Conservation (phyloP, 768 basidiomycete species). For the Tricholoma sp. region DNA sequence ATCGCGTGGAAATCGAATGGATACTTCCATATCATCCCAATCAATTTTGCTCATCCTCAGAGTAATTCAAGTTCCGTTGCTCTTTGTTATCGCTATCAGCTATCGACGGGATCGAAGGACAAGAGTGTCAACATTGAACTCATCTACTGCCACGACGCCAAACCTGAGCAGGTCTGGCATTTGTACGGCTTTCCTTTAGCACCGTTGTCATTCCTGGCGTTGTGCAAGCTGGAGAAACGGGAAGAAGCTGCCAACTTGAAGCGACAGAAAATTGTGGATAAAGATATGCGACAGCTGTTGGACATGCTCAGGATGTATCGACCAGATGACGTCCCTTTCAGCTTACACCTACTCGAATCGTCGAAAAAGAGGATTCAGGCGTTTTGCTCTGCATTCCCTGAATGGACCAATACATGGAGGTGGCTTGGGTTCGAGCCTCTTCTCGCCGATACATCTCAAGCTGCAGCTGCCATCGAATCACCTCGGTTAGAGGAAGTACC, state of each 20-base stretch:
- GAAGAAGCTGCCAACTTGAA: neutral
- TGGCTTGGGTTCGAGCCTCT: constrained; percentile 8
- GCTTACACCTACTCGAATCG: neutral
- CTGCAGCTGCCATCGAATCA: no score
- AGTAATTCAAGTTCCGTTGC: neutral
- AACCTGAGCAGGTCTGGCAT: constrained; percentile 1
- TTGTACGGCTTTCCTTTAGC: constrained; percentile 4
- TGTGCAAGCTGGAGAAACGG: constrained; percentile 9
- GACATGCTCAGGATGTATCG: neutral
- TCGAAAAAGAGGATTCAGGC: neutral
- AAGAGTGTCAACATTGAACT: constrained; percentile 3
- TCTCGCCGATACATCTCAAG: neutral
- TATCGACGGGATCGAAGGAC: neutral
- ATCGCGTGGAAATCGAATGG: constrained; percentile 3
- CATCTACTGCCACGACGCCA: neutral
- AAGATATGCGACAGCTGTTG: constrained; percentile 1
- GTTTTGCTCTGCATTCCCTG: neutral
- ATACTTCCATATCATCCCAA: neutral
- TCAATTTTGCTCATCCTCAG: neutral
- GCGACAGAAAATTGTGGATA: neutral
- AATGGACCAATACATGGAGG: constrained; percentile 2
- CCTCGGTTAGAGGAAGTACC: neutral
- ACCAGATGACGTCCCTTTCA: neutral
- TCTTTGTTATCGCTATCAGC: constrained; percentile 5
- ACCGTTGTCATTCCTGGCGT: constrained; percentile 4